phyloP scores from a whole-genome alignment of 2,329 filamentous ascomycete genomes.

The Myriosclerotinia scirpicola region DNA sequence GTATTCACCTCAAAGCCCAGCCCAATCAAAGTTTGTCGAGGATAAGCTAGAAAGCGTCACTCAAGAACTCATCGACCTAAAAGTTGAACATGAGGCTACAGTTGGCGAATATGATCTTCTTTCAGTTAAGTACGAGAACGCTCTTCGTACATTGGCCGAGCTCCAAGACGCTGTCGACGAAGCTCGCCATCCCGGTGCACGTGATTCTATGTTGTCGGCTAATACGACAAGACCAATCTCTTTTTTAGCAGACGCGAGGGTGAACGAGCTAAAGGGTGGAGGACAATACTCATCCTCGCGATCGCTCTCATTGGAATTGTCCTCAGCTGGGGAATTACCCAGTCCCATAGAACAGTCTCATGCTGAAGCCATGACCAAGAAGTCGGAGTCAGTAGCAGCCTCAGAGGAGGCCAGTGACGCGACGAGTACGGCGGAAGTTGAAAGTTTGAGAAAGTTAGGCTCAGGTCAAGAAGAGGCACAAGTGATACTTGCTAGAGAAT shows the following conservation, averaged over 20 bases:
- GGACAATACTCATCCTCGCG: slow-evolving; percentile 75
- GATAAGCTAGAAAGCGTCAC: slow-evolving; percentile 92
- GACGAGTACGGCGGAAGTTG: slow-evolving; percentile 63
- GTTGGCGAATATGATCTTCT: slow-evolving; percentile 79
- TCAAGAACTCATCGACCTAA: slow-evolving; percentile 86
- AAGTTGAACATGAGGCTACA: slow-evolving; percentile 85
- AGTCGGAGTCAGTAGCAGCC: slow-evolving; percentile 33
- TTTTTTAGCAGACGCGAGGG: slow-evolving; percentile 79
- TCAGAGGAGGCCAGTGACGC: slow-evolving; percentile 45
- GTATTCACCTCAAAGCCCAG: slow-evolving; percentile 60
- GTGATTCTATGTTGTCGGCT: slow-evolving; percentile 57
- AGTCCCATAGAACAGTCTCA: slow-evolving; percentile 63
- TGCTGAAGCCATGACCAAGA: slow-evolving; percentile 52
- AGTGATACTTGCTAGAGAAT: slow-evolving; percentile 56
- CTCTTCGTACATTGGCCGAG: slow-evolving; percentile 76
- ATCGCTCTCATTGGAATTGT: slow-evolving; percentile 92
- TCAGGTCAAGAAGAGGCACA: slow-evolving; percentile 76
- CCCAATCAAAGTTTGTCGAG: slow-evolving; percentile 80
- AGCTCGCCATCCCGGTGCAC: slow-evolving; percentile 55
- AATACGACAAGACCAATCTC: slow-evolving; percentile 64
- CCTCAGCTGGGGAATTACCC: slow-evolving; percentile 77
- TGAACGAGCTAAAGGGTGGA: slow-evolving; percentile 67
- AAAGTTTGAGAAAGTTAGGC: slow-evolving; percentile 68
- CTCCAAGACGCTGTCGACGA: slow-evolving; percentile 85
- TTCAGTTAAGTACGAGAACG: slow-evolving; percentile 86